Base-by-base conservation (phyloP, 129 eudicot species). In the Flaveria bidentis region DNA sequence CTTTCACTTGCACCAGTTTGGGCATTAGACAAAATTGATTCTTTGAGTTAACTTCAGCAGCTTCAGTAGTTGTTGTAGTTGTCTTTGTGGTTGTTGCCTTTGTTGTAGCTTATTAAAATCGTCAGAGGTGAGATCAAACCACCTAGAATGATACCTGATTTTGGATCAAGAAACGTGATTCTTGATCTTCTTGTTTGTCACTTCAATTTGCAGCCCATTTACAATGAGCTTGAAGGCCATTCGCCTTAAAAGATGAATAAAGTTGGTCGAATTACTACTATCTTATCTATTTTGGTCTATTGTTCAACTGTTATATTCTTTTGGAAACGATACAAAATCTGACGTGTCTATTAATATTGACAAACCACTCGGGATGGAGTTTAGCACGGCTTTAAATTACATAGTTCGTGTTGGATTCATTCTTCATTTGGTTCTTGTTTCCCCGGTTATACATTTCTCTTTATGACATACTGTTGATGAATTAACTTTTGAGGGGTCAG, bases 181-280 rank as follows among this genome's bases (percentile, higher is more conserved):
- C 68, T 90, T 65, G 92, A 88, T 69, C 71, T 90, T 75, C 87
- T 93, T 46, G 91, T 93, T 17, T 93, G 96, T 22, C 98, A 90
- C 56, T 93, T 93, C 17, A 93, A 93, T 85, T 85, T 93, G 73
- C 97, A 90, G 71, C 98, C 97, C 9, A 90, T 93, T 50, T 90
- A 93, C 70, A 93, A 93, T 73, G 97, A 93, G 84, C 96, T 93
- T n/a, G 90, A 93, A 74, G 91, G 85, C 1, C 88, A 87, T 0
- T 86, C 96, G 17, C 91, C 93, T 52, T 84, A 73, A 4, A 93
- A 93, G 82, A 93, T 93, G 98, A 86, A 85, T 39, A 85, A 75
- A 13, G 96, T 93, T 30, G 91, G 97, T 1, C 85, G 98, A 72
- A 81, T 90, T 39, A 88, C 96, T 2, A 84, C 96, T 5, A 76